These are phyloP conservation scores for Fusarium sp. DNA, from an alignment of 2,329 filamentous ascomycete species.

Conservation along the genomic window DNA sequence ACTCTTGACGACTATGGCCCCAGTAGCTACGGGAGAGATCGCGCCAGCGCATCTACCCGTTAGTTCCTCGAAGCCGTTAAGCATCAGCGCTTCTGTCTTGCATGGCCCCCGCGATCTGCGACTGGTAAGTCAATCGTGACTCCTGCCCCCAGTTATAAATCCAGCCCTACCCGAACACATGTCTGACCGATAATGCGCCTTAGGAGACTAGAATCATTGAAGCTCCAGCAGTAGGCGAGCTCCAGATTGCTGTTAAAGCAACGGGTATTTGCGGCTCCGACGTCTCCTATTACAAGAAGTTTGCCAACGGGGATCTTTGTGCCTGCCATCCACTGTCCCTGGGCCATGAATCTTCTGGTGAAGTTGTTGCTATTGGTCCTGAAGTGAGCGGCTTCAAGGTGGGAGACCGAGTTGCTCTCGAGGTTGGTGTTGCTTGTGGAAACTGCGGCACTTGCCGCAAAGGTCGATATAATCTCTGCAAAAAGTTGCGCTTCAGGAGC, in stretches of 20 bases:
- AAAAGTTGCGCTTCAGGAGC: conserved; percentile 71
- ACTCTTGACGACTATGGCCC: conserved; percentile 58
- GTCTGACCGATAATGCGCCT: conserved; percentile 28
- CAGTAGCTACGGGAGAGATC: conserved; percentile 61
- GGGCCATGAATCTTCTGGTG: conserved; percentile 71
- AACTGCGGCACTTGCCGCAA: conserved; percentile 63
- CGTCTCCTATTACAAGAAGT: conserved; percentile 78
- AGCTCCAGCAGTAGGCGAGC: conserved; percentile 63
- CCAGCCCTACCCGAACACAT: conserved; percentile 44
- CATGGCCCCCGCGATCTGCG: conserved; percentile 69
- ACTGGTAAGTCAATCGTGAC: conserved; percentile 60
- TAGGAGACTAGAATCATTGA: conserved; percentile 65
- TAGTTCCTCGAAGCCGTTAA: conserved; percentile 56
- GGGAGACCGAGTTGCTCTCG: conserved; percentile 70
- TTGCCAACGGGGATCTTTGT: conserved; percentile 77
- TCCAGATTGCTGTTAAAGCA: conserved; percentile 73
- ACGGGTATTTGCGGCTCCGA: conserved; percentile 79
- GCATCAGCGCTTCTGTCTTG: conserved; percentile 66
- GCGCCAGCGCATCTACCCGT: conserved; percentile 59
- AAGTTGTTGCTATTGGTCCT: conserved; percentile 67
- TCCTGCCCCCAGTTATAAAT: conserved; percentile 11
- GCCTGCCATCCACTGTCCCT: conserved; percentile 74
- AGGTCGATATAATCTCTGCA: conserved; percentile 72
- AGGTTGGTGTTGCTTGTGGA: conserved; percentile 68
- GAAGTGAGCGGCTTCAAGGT: conserved; percentile 64